A percentile compares a stretch with the other conserved stretches of the same genome.
These are phyloP conservation scores for Hypomyces rosellus DNA, from an alignment of 2,329 filamentous ascomycete genomes.

Conservation along the genomic window DNA sequence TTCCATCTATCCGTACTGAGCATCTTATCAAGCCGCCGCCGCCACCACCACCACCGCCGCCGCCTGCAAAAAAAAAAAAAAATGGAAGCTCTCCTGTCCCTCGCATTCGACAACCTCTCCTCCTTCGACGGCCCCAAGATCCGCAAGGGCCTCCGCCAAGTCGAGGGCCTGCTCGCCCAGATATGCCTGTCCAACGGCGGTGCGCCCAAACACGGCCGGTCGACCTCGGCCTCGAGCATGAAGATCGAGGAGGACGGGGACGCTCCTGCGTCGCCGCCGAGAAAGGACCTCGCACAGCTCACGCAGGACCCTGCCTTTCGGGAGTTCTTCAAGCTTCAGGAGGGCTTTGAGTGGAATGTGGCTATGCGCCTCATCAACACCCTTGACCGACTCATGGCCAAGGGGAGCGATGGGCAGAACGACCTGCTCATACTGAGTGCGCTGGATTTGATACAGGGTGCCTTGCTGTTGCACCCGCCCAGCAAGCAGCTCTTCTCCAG, in stretches of 20 bases:
- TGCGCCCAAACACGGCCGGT: slow-evolving; percentile 8
- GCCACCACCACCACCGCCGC: too few species aligned
- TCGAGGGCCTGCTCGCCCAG: slow-evolving; percentile 88
- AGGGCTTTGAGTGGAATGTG: slow-evolving; percentile 98
- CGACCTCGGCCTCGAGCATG: slow-evolving; percentile 16
- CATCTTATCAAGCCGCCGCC: too few species aligned
- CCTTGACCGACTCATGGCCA: slow-evolving; percentile 78
- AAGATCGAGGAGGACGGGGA: slow-evolving; percentile 23
- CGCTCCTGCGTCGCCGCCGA: slow-evolving; percentile 35
- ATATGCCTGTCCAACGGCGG: slow-evolving; percentile 67
- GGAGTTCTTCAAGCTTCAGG: slow-evolving; percentile 94
- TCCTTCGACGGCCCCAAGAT: slow-evolving; percentile 87
- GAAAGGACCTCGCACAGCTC: slow-evolving; percentile 63
- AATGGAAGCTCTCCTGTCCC: slow-evolving; percentile 88
- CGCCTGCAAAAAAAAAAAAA: slow-evolving; percentile 62
- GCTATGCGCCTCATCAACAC: slow-evolving; percentile 78
- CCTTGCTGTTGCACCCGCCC: slow-evolving; percentile 81
- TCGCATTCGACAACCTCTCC: slow-evolving; percentile 94
- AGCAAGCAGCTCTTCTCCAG: slow-evolving; percentile 81
- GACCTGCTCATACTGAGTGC: slow-evolving; percentile 84
- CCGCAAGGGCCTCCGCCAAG: slow-evolving; percentile 86
- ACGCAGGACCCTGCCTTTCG: slow-evolving; percentile 81
- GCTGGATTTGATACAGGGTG: slow-evolving; percentile 82
- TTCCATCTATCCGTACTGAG: too few species aligned
- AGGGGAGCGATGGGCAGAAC: slow-evolving; percentile 74